Evolutionary conservation across 192 early-diverging fungal species (phyloP).

Genomic region (Coemansia sp.): DNA sequence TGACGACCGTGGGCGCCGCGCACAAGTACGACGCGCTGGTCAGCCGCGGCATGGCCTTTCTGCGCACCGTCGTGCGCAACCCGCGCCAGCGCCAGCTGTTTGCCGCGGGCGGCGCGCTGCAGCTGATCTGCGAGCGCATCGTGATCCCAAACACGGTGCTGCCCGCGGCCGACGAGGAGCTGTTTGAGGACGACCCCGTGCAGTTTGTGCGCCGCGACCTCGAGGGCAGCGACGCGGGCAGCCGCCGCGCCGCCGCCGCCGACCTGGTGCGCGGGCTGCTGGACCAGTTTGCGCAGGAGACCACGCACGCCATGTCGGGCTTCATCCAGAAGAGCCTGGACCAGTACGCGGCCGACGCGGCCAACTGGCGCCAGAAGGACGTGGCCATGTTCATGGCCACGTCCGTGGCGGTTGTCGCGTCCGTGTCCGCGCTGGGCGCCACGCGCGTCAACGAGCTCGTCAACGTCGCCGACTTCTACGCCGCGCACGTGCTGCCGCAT

Average conservation of each 20-base stretch:
- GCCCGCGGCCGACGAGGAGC: conserved; percentile 84
- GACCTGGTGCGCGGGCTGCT: conserved; percentile 91
- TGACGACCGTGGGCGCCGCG: conserved; percentile 70
- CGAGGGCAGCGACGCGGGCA: conserved; percentile 89
- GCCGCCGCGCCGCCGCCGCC: conserved; percentile 87
- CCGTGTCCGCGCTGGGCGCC: conserved; percentile 77
- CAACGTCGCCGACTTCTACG: conserved; percentile 80
- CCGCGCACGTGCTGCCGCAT: conserved; percentile 78
- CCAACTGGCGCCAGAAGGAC: conserved; percentile 94
- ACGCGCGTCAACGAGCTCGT: conserved; percentile 83
- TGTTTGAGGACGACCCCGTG: conserved; percentile 96
- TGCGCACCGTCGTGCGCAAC: conserved; percentile 83
- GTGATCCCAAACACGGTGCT: conserved; percentile 90
- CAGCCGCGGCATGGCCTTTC: conserved; percentile 84
- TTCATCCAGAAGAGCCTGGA: conserved; percentile 73
- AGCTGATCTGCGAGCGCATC: conserved; percentile 85
- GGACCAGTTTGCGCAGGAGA: conserved; percentile 81
- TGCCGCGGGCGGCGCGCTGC: conserved; percentile 65
- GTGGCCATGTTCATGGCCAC: conserved; percentile 91
- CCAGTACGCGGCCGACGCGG: conserved; percentile 70
- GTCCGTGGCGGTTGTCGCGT: conserved; percentile 79
- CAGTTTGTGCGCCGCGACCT: conserved; percentile 92
- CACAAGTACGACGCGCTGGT: conserved; percentile 85
- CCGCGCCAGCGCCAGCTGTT: conserved; percentile 74
- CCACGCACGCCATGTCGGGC: conserved; percentile 76